A percentile compares a stretch with the other conserved stretches of the same genome.
phyloP scores from a whole-genome alignment of 495 filamentous ascomycete species.

The Daldinia grandis region DNA sequence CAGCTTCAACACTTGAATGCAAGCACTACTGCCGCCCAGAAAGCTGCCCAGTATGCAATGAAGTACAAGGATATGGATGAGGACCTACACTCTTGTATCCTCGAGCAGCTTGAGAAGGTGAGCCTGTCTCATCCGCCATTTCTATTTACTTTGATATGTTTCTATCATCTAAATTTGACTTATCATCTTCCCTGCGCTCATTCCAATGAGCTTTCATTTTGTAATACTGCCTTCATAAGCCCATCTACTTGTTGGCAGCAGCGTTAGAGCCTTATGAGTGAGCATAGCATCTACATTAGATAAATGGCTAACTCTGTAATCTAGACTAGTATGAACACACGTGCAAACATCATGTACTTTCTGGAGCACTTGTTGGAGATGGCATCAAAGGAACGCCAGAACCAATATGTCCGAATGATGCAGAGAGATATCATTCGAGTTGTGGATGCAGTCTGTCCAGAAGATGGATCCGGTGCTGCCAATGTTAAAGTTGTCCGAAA shows the following conservation, averaged over 20 bases:
- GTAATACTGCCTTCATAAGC: neutral
- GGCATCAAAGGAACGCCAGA: conserved; percentile 75
- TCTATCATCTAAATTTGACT: neutral
- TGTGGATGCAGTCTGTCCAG: conserved; percentile 86
- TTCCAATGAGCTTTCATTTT: neutral
- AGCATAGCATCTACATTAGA: neutral
- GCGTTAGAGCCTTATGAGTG: neutral
- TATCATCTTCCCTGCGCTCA: neutral
- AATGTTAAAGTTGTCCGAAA: conserved; percentile 92
- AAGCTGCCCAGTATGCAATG: conserved; percentile 93
- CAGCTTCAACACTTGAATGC: conserved; percentile 90
- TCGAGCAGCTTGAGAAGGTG: conserved; percentile 92
- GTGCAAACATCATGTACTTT: conserved; percentile 99
- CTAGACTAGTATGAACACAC: conserved; percentile 91
- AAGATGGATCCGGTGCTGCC: conserved; percentile 87
- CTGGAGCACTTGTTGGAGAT: conserved; percentile 93
- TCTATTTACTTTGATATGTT: neutral
- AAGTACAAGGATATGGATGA: conserved; percentile 93
- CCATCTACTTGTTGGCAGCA: neutral
- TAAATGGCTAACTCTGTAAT: conserved; percentile 1
- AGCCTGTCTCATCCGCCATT: conserved; percentile 35
- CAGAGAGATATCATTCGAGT: conserved; percentile 89
- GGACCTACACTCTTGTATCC: conserved; percentile 94
- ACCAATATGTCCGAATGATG: conserved; percentile 89
- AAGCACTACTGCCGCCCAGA: conserved; percentile 84